Conservation (phyloP, 1,139 yeast genomes). For the Saccharomyces hybrid region DNA sequence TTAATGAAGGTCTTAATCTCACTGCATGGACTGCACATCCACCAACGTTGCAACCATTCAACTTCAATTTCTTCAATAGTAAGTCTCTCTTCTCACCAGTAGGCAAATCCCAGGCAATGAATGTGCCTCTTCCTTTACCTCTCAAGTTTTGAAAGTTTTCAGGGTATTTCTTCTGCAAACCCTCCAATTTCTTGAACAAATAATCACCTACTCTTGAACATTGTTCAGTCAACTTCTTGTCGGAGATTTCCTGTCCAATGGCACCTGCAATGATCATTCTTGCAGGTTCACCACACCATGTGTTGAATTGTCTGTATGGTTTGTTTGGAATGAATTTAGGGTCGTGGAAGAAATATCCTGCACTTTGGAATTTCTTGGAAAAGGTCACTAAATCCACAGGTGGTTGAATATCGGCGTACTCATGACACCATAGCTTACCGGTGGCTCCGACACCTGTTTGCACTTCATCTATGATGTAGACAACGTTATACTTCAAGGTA, state of each 20-base stretch:
- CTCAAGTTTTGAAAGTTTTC: conserved; percentile 45
- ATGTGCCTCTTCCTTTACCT: conserved; percentile 62
- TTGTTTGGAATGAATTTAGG: conserved; percentile 52
- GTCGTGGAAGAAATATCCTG: conserved; percentile 67
- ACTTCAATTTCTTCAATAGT: conserved; percentile 43
- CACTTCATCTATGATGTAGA: conserved; percentile 63
- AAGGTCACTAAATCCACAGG: conserved; percentile 70
- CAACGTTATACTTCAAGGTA: conserved; percentile 49
- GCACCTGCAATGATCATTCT: conserved; percentile 57
- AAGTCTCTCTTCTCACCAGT: conserved; percentile 42
- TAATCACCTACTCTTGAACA: conserved; percentile 55
- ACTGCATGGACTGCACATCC: conserved; percentile 62
- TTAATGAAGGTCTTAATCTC: conserved; percentile 63
- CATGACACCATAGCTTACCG: conserved; percentile 68
- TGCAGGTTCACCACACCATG: conserved; percentile 81
- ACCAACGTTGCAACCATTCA: conserved; percentile 59
- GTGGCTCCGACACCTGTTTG: conserved; percentile 73
- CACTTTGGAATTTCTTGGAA: conserved; percentile 72
- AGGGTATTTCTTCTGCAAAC: conserved; percentile 40
- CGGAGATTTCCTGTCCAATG: conserved; percentile 50
- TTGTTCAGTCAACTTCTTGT: conserved; percentile 43
- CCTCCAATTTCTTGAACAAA: conserved; percentile 41
- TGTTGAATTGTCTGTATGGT: conserved; percentile 71
- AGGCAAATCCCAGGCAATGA: conserved; percentile 66
- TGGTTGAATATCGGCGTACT: conserved; percentile 55